Conservation (phyloP, 768 basidiomycete species). For the Hemileccinum rubropunctum region DNA sequence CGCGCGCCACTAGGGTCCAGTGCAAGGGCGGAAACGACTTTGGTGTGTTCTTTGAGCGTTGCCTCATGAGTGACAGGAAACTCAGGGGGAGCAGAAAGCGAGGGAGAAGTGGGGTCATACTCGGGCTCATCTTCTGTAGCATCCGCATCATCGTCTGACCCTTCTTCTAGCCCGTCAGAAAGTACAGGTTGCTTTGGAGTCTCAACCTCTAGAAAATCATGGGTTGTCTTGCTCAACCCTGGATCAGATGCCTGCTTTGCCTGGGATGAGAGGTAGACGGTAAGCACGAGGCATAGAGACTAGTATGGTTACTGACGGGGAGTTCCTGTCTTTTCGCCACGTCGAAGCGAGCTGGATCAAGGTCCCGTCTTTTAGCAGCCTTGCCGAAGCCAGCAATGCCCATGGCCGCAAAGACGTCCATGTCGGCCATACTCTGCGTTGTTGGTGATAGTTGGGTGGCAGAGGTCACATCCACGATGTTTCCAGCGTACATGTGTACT, state of each 20-base stretch:
- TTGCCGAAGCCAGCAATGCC: slow-evolving; percentile 86
- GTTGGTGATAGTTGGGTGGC: slow-evolving; percentile 16
- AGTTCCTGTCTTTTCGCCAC: slow-evolving; percentile 61
- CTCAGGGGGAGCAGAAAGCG: slow-evolving; percentile 42
- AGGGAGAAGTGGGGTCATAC: slow-evolving; percentile 46
- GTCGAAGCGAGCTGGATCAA: slow-evolving; percentile 78
- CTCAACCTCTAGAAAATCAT: slow-evolving; percentile 20
- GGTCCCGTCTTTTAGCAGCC: slow-evolving; percentile 56
- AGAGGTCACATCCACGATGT: slow-evolving; percentile 11
- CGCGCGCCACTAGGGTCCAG: slow-evolving; percentile 95
- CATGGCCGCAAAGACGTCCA: slow-evolving; percentile 78
- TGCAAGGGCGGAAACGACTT: slow-evolving; percentile 90
- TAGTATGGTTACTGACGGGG: slow-evolving; percentile 18
- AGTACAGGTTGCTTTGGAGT: background rate
- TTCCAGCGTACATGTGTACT: slow-evolving; percentile 2
- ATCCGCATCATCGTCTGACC: slow-evolving; percentile 23
- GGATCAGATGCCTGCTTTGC: slow-evolving; percentile 12
- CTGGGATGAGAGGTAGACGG: slow-evolving; percentile 11
- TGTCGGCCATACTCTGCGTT: slow-evolving; percentile 50
- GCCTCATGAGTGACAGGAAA: slow-evolving; percentile 93
- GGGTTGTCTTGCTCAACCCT: slow-evolving; percentile 13
- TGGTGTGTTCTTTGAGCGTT: slow-evolving; percentile 89
- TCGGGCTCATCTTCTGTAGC: slow-evolving; percentile 39
- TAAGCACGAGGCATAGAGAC: slow-evolving; percentile 22
- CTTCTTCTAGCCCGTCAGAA: slow-evolving; percentile 16